Percentiles rank a stretch among this genome's conserved stretches.
Evolutionary conservation across 139 green algal species (phyloP).

Genomic region (Astrephomene gubernaculifera): DNA sequence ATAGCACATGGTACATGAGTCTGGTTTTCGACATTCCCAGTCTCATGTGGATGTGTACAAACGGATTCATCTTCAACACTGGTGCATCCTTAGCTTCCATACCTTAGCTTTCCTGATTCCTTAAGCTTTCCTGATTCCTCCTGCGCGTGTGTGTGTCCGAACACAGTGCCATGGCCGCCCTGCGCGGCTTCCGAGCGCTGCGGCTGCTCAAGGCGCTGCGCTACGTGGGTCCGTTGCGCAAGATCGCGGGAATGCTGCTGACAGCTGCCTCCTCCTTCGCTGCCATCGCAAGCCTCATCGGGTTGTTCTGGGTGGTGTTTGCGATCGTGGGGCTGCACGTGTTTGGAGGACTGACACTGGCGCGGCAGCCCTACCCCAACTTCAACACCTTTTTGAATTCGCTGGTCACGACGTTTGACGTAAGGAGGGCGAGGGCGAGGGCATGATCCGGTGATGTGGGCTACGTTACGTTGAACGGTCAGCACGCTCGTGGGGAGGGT

Average conservation of each 20-base stretch:
- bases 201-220: slow-evolving; percentile 79
- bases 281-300: slow-evolving; percentile 74
- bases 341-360: slow-evolving; percentile 61
- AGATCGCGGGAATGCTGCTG: slow-evolving; percentile 75
- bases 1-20: no score
- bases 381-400: slow-evolving; percentile 75
- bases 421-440: slow-evolving; percentile 1
- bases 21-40: no score
- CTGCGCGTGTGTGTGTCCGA: neutral
- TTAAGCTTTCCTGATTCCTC: neutral
- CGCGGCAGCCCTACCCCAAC: slow-evolving; percentile 62
- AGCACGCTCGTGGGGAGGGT: no score
- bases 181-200: slow-evolving; percentile 77
- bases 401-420: slow-evolving; percentile 74
- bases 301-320: slow-evolving; percentile 87
- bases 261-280: slow-evolving; percentile 68
- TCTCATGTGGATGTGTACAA: no score
- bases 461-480: no score
- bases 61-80: no score
- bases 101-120: neutral
- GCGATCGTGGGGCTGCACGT: slow-evolving; percentile 83
- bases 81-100: no score
- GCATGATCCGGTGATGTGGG: neutral
- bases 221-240: slow-evolving; percentile 67
- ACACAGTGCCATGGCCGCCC: slow-evolving; percentile 53